Conservation (phyloP, 495 filamentous ascomycete genomes). For the Chaetomium tenue region DNA sequence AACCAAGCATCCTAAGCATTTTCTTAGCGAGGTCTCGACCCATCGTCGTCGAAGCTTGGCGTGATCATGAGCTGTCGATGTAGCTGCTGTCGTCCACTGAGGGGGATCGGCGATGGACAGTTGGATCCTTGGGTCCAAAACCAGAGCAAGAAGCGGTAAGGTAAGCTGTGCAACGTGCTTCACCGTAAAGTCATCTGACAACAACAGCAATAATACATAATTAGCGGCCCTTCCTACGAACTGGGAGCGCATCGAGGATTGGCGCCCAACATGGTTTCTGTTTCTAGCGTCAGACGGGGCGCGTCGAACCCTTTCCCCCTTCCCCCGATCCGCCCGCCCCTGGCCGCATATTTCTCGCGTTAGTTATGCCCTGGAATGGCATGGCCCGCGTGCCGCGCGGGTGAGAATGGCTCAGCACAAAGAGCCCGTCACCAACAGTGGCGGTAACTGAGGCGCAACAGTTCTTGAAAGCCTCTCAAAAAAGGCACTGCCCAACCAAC, state of each 20-base stretch:
- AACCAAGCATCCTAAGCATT: not conserved
- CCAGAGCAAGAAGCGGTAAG: conserved; percentile 1
- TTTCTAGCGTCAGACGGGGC: too few species aligned
- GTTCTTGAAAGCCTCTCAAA: not conserved
- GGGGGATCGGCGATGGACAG: not conserved
- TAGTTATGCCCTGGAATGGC: not conserved
- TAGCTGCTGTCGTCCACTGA: not conserved
- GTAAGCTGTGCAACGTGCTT: not conserved
- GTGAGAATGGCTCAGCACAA: conserved; percentile 13
- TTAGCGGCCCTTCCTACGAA: not conserved
- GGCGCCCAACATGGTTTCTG: not conserved
- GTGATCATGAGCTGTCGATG: not conserved
- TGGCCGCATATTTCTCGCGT: too few species aligned
- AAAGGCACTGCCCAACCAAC: not conserved
- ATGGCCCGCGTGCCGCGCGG: not conserved
- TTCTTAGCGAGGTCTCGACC: not conserved
- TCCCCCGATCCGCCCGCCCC: too few species aligned
- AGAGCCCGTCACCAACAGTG: not conserved
- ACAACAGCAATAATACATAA: too few species aligned
- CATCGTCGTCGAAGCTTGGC: conserved; percentile 4
- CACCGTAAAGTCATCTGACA: not conserved
- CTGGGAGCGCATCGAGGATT: not conserved
- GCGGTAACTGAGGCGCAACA: not conserved
- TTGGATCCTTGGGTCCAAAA: not conserved
- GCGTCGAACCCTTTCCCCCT: too few species aligned